phyloP scores from a whole-genome alignment of 768 basidiomycete genomes.

The Amanita subjunquillea region DNA sequence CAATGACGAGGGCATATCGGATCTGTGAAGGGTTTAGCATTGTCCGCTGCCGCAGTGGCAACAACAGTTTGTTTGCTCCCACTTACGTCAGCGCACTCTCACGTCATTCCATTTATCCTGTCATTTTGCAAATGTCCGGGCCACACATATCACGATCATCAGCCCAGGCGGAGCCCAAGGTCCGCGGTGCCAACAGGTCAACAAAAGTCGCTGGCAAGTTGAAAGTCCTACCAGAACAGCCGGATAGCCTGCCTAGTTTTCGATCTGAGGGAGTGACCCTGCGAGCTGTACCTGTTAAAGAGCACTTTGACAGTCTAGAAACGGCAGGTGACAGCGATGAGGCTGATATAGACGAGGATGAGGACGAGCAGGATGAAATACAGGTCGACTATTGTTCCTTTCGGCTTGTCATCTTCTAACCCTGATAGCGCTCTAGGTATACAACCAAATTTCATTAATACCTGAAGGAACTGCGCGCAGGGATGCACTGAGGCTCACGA shows the following conservation, averaged over 20 bases:
- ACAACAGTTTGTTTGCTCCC: too few relatives aligned
- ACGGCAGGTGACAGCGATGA: slow-evolving; percentile 61
- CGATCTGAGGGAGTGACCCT: slow-evolving; percentile 13
- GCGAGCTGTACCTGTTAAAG: slow-evolving; percentile 20
- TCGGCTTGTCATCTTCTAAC: background rate
- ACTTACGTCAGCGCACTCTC: too few relatives aligned
- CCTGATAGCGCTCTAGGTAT: slow-evolving; percentile 43
- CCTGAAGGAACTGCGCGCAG: slow-evolving; percentile 89
- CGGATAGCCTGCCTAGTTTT: slow-evolving; percentile 37
- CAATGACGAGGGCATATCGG: too few relatives aligned
- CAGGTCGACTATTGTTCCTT: slow-evolving; percentile 30
- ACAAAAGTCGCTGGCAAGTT: slow-evolving; percentile 80
- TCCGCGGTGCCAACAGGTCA: slow-evolving; percentile 65
- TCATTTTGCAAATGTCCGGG: background rate
- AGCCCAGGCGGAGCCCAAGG: slow-evolving; percentile 34
- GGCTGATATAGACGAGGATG: slow-evolving; percentile 53
- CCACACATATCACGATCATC: slow-evolving; percentile 3
- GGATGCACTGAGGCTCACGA: slow-evolving; percentile 83
- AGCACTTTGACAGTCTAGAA: slow-evolving; percentile 35
- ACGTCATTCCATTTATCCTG: too few relatives aligned
- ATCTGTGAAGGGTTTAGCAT: too few relatives aligned
- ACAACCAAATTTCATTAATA: slow-evolving; percentile 88
- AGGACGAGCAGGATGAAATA: slow-evolving; percentile 48
- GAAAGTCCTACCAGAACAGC: slow-evolving; percentile 82
- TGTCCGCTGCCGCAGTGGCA: too few relatives aligned